Base-by-base conservation (phyloP, 371 early-diverging fungal genomes). In the Actinomucor elegans region DNA sequence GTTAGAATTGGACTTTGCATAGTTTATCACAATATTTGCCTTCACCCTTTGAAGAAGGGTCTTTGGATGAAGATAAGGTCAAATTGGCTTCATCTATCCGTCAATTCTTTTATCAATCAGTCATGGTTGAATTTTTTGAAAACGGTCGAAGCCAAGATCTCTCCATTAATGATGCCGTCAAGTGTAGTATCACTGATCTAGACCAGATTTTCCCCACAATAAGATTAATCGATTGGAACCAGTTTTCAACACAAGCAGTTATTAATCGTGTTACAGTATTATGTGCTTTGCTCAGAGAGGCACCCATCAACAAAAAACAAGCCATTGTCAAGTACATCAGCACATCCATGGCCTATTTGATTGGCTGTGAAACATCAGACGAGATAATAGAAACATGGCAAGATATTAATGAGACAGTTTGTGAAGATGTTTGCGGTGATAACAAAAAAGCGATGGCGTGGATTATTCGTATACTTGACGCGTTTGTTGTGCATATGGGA, bases 381-480 rank as follows among this genome's bases (percentile, higher is more conserved):
- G 28, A 37, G 0, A 29, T 26, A 1, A 12, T 23, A n/a, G 17
- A 37, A 9, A 10, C 15, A 2, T 50, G 50, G 50, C 48, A 56
- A 7, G 41, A 57, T 21, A 12, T 71, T 36, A 24, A 66, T 24
- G 35, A 43, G 28, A 57, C 62, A 1, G 55, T 68, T 34, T 32
- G 15, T 17, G 9, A n/a, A 1, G 42, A 55, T 36, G 17, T 18
- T 40, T 26, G 21, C 3, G 4, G 6, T 21, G 47, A 52, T 34
- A 43, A 62, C 24, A 38, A 38, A 6, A 45, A 64, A 18, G 48
- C 57, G 1, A 28, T 75, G 14, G 49, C 55, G 11, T 80, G 82
- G 81, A 50, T 84, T 2, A 64, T 74, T 14, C 70, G 81, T 24
- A 56, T 80, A 4, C 42, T 84, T 51, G 84, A 84, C 57, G 64